Conservation (phyloP, 2,329 filamentous ascomycete species). For the Stagonosporopsis chrysanthemi region DNA sequence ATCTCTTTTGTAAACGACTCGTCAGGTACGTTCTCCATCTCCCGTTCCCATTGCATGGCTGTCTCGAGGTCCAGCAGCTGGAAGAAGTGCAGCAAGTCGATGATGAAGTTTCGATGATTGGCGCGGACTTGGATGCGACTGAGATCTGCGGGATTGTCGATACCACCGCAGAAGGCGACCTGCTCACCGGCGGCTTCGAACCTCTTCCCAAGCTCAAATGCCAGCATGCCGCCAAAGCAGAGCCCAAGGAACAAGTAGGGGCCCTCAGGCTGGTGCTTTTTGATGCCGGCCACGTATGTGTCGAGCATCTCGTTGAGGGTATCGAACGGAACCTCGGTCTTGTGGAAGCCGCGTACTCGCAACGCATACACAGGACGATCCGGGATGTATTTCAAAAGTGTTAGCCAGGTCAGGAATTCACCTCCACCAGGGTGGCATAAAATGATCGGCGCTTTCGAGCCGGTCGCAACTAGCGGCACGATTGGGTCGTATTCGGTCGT, state of each 20-base stretch:
- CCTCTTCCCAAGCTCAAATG: constrained; percentile 53
- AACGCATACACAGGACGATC: constrained; percentile 58
- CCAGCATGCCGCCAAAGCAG: constrained; percentile 59
- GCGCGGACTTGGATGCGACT: constrained; percentile 12
- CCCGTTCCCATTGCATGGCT: constrained; percentile 12
- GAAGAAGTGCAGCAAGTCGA: constrained; percentile 18
- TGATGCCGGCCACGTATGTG: constrained; percentile 54
- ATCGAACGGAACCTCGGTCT: constrained; percentile 47
- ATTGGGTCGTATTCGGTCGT: constrained; percentile 17
- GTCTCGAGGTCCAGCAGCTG: constrained; percentile 8
- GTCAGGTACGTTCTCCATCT: constrained; percentile 8
- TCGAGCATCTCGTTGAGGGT: constrained; percentile 52
- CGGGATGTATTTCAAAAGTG: constrained; percentile 48
- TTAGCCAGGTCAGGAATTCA: constrained; percentile 51
- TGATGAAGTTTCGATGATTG: constrained; percentile 14
- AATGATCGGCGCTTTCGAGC: constrained; percentile 11
- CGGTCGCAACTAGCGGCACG: constrained; percentile 9
- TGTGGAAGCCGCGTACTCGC: constrained; percentile 54
- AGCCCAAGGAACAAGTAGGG: constrained; percentile 63
- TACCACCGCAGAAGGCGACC: constrained; percentile 15
- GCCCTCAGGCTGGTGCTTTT: constrained; percentile 54
- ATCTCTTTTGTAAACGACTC: constrained; percentile 8
- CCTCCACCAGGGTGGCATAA: constrained; percentile 48
- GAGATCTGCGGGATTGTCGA: constrained; percentile 16
- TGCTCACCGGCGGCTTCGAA: constrained; percentile 6